Percentiles rank a stretch among this genome's conserved stretches.
Evolutionary conservation across 78 protist species (phyloP).

Genomic region (Dictyostelium intermedium): DNA sequence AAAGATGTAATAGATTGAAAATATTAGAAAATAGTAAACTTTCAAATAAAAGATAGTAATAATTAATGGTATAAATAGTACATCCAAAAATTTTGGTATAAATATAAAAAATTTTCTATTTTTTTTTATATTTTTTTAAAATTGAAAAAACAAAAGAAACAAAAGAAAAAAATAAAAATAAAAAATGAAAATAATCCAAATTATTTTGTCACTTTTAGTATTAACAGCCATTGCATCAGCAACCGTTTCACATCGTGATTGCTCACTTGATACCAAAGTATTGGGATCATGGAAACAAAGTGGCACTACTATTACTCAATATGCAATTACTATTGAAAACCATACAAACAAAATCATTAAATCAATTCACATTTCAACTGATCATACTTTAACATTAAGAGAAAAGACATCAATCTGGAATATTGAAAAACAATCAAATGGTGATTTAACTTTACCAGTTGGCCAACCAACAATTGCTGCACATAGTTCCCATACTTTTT

Average conservation of each 20-base stretch:
- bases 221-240: background rate
- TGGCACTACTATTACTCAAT: background rate
- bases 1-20: no score
- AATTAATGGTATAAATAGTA: background rate
- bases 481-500: background rate
- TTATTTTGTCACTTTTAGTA: background rate
- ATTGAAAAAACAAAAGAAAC: background rate
- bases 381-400: background rate
- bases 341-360: background rate
- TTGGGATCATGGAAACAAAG: background rate
- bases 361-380: slow-evolving; percentile 8
- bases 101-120: no score
- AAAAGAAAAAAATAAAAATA: background rate
- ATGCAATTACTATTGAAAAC: background rate
- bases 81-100: background rate
- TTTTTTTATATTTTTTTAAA: background rate
- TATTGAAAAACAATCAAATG: background rate
- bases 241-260: background rate
- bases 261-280: background rate
- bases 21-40: no score
- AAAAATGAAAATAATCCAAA: slow-evolving; percentile 8
- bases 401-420: slow-evolving; percentile 33
- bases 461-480: background rate
- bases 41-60: background rate
- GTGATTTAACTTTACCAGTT: background rate